Percentiles rank a stretch among this genome's conserved stretches.
Evolutionary conservation across 345 rosid species (phyloP).

Genomic region (Anastatica hierochuntica): DNA sequence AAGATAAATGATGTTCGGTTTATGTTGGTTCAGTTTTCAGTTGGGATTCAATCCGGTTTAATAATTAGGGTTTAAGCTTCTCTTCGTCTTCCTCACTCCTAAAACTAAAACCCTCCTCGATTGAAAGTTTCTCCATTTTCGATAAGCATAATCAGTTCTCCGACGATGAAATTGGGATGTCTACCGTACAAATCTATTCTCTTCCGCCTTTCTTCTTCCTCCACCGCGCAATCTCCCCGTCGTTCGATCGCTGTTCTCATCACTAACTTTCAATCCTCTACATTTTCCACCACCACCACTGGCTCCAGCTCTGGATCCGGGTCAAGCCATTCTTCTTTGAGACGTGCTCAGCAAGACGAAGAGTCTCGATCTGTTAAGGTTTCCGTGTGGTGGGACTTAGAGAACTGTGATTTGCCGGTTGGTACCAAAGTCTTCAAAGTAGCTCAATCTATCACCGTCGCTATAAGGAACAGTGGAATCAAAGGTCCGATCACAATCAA

Average conservation of each 20-base stretch:
- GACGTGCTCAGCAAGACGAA: slow-evolving; percentile 39
- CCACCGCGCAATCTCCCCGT: slow-evolving; percentile 7
- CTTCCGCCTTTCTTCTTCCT: slow-evolving; percentile 13
- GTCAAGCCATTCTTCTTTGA: slow-evolving; percentile 6
- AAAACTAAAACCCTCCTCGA: slow-evolving; percentile 18
- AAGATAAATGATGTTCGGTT: too few species aligned
- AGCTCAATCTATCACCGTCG: slow-evolving; percentile 45
- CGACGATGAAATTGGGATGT: slow-evolving; percentile 27
- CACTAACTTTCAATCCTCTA: slow-evolving; percentile 31
- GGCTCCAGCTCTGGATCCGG: slow-evolving; percentile 8
- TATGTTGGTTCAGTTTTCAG: too few species aligned
- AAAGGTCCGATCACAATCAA: slow-evolving; percentile 82
- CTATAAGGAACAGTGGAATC: slow-evolving; percentile 62
- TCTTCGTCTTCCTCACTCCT: slow-evolving; percentile 17
- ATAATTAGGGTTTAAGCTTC: slow-evolving; percentile 22
- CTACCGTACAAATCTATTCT: slow-evolving; percentile 20
- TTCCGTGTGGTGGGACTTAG: slow-evolving; percentile 97
- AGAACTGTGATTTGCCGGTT: slow-evolving; percentile 52
- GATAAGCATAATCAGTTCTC: slow-evolving; percentile 4
- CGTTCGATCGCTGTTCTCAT: slow-evolving; percentile 21
- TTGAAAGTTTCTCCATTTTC: not conserved
- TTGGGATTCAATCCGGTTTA: not conserved
- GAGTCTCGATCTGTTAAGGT: slow-evolving; percentile 55
- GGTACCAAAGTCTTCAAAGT: slow-evolving; percentile 56
- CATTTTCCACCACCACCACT: slow-evolving; percentile 11